Evolutionary conservation across 768 basidiomycete species (phyloP).

Genomic region (Thelephora aurantiotincta): DNA sequence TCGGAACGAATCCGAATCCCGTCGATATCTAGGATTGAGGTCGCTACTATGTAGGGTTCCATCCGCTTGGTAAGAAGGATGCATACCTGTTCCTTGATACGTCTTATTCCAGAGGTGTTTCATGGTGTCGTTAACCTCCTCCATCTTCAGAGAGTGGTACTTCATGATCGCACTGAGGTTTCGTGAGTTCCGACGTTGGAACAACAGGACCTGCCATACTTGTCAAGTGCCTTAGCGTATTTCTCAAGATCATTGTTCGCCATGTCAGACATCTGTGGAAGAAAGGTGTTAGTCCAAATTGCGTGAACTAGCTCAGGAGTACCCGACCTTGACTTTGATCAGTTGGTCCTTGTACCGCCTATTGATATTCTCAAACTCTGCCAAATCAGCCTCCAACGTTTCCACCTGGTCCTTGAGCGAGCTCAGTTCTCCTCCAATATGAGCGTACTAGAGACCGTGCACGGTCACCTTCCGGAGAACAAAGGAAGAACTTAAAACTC

Average conservation of each 20-base stretch:
- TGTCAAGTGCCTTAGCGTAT: conserved; percentile 93
- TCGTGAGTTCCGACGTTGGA: conserved; percentile 7
- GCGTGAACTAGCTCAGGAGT: background rate
- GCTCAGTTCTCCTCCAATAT: conserved; percentile 70
- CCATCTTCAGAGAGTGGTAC: conserved; percentile 96
- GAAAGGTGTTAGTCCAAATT: background rate
- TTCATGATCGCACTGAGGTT: conserved; percentile 86
- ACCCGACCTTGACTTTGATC: conserved; percentile 82
- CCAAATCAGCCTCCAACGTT: conserved; percentile 53
- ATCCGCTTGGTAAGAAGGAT: background rate
- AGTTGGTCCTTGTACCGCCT: conserved; percentile 83
- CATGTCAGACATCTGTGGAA: conserved; percentile 83
- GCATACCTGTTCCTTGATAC: conserved; percentile 89
- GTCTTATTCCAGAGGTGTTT: conserved; percentile 97
- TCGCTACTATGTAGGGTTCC: conserved; percentile 3
- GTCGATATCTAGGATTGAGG: conserved; percentile 66
- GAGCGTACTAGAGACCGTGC: conserved; percentile 42
- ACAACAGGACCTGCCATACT: conserved; percentile 33
- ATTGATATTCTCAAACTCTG: conserved; percentile 78
- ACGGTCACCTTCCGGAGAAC: background rate
- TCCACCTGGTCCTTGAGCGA: conserved; percentile 55
- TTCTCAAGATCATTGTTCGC: conserved; percentile 96
- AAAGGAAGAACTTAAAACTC: background rate
- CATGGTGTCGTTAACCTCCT: conserved; percentile 98
- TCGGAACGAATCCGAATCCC: conserved; percentile 93